These are phyloP conservation scores for Metschnikowia corniflorae DNA, from an alignment of 805 yeast species.

Conservation along the genomic window DNA sequence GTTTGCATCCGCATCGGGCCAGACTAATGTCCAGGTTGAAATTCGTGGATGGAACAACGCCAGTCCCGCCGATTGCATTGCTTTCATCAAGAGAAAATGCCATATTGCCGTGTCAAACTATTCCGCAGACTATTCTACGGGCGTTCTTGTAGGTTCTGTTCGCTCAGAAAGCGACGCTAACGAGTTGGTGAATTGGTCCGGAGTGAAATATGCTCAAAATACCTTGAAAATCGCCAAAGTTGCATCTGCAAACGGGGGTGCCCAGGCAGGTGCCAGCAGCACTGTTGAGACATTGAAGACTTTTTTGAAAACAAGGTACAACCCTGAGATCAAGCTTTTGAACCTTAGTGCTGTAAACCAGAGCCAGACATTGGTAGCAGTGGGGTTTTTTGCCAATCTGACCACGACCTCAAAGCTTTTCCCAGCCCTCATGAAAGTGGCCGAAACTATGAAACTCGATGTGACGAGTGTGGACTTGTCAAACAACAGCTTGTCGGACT, in stretches of 20 bases:
- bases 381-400: constrained; percentile 62
- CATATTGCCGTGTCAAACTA: constrained; percentile 53
- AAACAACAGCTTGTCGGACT: constrained; percentile 55
- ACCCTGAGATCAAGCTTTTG: constrained; percentile 59
- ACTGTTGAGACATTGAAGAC: constrained; percentile 62
- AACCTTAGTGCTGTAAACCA: constrained; percentile 62
- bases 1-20: background rate
- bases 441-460: constrained; percentile 49
- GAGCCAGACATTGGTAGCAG: constrained; percentile 56
- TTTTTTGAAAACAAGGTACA: constrained; percentile 66
- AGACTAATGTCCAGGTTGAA: constrained; percentile 13
- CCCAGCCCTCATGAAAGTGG: constrained; percentile 83
- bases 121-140: constrained; percentile 44
- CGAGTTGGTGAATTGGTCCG: constrained; percentile 57
- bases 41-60: constrained; percentile 76
- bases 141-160: constrained; percentile 59
- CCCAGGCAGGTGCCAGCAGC: constrained; percentile 18
- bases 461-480: constrained; percentile 73
- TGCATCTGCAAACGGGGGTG: constrained; percentile 5
- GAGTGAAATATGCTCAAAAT: constrained; percentile 80
- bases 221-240: constrained; percentile 50
- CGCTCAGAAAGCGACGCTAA: constrained; percentile 53
- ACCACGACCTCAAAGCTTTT: constrained; percentile 76
- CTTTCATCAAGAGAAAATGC: constrained; percentile 67
- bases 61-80: constrained; percentile 59